phyloP scores from a whole-genome alignment of 2,329 filamentous ascomycete species.

The Plectosphaerella sp. region DNA sequence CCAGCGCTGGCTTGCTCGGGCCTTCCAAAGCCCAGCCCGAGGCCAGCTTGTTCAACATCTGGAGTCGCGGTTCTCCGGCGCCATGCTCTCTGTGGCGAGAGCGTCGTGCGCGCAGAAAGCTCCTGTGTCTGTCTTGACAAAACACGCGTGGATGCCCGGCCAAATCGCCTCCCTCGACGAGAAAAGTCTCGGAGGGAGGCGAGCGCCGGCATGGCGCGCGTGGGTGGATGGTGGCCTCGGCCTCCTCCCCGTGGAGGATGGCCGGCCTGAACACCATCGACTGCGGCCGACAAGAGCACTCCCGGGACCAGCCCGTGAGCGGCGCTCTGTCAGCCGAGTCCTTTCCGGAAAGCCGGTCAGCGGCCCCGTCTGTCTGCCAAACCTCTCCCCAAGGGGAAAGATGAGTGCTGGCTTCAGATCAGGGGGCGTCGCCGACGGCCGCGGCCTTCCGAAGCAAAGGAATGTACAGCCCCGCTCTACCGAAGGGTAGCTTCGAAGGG shows the following conservation, averaged over 20 bases:
- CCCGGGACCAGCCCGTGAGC: too few species aligned
- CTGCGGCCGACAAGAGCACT: background rate
- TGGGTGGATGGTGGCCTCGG: too few species aligned
- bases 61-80: constrained; percentile 9
- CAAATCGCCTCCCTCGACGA: constrained; percentile 42
- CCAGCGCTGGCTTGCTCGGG: constrained; percentile 25
- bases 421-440: background rate
- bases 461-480: constrained; percentile 24
- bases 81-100: constrained; percentile 16
- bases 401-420: too few species aligned
- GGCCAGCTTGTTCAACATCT: constrained; percentile 14
- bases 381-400: too few species aligned
- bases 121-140: background rate
- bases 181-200: background rate
- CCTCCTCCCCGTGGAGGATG: too few species aligned
- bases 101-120: constrained; percentile 13
- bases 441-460: constrained; percentile 14
- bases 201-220: background rate
- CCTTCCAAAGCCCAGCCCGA: constrained; percentile 20
- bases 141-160: background rate
- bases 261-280: too few species aligned
- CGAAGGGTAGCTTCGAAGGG: background rate
- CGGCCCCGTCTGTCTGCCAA: too few species aligned
- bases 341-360: too few species aligned
- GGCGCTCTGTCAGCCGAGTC: too few species aligned